Percentiles rank a stretch among this genome's conserved stretches.
These are phyloP conservation scores for Pilobolus umbonatus DNA, from an alignment of 192 early-diverging fungal genomes.

Conservation along the genomic window DNA sequence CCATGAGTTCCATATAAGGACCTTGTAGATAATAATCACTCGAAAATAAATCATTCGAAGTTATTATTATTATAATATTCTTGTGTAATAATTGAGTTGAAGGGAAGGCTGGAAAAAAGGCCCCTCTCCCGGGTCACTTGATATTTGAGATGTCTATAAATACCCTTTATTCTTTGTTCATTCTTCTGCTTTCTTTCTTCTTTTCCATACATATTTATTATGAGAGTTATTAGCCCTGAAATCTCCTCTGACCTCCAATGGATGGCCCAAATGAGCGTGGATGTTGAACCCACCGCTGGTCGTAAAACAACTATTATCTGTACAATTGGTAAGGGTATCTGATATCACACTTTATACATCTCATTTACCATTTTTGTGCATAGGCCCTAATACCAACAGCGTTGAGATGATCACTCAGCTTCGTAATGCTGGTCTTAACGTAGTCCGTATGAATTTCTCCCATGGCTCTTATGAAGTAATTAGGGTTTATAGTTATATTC, in stretches of 20 bases:
- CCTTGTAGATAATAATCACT: no score
- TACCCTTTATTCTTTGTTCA: not conserved
- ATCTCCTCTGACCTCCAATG: constrained; percentile 69
- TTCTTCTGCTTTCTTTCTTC: not conserved
- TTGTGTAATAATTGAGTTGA: no score
- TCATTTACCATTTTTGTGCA: not conserved
- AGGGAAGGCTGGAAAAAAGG: no score
- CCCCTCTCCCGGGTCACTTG: no score
- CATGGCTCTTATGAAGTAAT: constrained; percentile 54
- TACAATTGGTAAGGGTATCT: constrained; percentile 68
- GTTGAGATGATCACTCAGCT: constrained; percentile 72
- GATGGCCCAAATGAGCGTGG: constrained; percentile 62
- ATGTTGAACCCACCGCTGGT: constrained; percentile 48
- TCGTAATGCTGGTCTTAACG: constrained; percentile 75
- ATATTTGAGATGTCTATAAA: no score
- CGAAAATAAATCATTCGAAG: no score
- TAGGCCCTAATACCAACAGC: constrained; percentile 70
- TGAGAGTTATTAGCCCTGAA: constrained; percentile 6
- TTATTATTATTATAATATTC: no score
- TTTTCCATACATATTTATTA: not conserved
- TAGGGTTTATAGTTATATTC: not conserved
- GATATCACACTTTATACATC: no score
- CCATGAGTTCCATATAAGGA: not conserved
- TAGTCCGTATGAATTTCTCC: constrained; percentile 76
- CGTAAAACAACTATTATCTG: constrained; percentile 83